phyloP scores from a whole-genome alignment of 1,139 yeast species.

The Hansenula lynferdii region DNA sequence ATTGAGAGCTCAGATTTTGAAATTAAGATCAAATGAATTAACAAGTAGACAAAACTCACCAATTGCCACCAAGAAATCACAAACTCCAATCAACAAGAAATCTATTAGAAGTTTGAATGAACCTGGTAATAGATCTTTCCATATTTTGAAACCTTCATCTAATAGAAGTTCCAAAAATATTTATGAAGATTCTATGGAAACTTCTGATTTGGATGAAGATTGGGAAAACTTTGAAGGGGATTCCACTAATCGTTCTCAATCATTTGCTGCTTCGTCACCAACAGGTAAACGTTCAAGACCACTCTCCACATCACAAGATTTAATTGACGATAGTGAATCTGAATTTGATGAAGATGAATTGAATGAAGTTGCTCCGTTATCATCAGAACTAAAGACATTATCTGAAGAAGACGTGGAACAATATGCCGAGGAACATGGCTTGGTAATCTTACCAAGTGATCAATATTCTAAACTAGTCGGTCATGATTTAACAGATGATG shows the following conservation, averaged over 20 bases:
- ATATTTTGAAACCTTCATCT: constrained; percentile 14
- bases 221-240: constrained; percentile 28
- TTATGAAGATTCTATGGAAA: constrained; percentile 15
- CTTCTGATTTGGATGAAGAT: constrained; percentile 20
- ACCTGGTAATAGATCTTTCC: constrained; percentile 12
- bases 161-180: constrained; percentile 20
- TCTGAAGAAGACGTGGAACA: constrained; percentile 37
- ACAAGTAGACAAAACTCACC: constrained; percentile 10
- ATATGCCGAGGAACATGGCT: constrained; percentile 45
- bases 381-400: constrained; percentile 20
- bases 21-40: constrained; percentile 29
- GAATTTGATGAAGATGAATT: constrained; percentile 14
- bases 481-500: constrained; percentile 19
- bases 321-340: constrained; percentile 21
- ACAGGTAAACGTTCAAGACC: constrained; percentile 14
- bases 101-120: constrained; percentile 11
- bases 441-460: constrained; percentile 44
- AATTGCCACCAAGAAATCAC: constrained; percentile 5
- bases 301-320: constrained; percentile 8
- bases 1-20: constrained; percentile 45
- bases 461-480: constrained; percentile 29
- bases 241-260: constrained; percentile 10
- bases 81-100: constrained; percentile 5
- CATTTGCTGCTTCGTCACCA: constrained; percentile 7
- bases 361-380: constrained; percentile 15